Conservation (phyloP, 2,329 filamentous ascomycete species). For the Xylariaceae sp. region DNA sequence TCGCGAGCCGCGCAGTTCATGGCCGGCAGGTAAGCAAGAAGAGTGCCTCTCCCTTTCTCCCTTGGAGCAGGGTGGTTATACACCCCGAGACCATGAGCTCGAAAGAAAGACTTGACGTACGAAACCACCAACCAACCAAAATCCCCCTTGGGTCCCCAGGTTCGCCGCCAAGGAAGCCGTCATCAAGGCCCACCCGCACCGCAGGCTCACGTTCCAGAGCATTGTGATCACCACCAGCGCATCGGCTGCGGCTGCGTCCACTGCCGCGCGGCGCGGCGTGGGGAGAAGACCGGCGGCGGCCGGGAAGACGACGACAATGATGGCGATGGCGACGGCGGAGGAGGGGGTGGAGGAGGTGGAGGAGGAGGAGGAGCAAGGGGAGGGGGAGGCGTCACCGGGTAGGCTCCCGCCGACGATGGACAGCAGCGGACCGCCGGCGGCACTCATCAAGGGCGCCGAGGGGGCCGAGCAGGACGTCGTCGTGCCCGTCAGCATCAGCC, state of each 20-base stretch:
- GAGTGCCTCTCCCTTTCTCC: neutral
- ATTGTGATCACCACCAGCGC: no score
- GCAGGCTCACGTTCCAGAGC: conserved; percentile 53
- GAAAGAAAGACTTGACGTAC: no score
- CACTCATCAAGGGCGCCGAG: neutral
- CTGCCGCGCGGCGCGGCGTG: no score
- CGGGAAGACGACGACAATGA: neutral
- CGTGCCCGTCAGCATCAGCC: conserved; percentile 73
- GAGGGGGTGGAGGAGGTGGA: neutral
- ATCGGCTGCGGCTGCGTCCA: no score
- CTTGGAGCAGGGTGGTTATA: no score
- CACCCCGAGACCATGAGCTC: no score
- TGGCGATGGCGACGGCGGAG: no score
- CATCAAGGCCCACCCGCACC: conserved; percentile 62
- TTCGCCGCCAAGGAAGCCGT: conserved; percentile 70
- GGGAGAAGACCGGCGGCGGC: no score
- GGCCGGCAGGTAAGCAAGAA: conserved; percentile 33
- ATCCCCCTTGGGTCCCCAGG: conserved; percentile 26
- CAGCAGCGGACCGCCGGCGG: neutral
- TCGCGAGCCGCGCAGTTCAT: conserved; percentile 33
- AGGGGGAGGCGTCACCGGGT: neutral
- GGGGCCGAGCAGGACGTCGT: conserved; percentile 32
- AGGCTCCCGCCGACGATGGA: no score
- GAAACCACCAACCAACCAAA: no score
- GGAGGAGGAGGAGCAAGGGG: conserved; percentile 28